phyloP scores from a whole-genome alignment of 805 yeast species.

The Wickerhamiella occidentalis region DNA sequence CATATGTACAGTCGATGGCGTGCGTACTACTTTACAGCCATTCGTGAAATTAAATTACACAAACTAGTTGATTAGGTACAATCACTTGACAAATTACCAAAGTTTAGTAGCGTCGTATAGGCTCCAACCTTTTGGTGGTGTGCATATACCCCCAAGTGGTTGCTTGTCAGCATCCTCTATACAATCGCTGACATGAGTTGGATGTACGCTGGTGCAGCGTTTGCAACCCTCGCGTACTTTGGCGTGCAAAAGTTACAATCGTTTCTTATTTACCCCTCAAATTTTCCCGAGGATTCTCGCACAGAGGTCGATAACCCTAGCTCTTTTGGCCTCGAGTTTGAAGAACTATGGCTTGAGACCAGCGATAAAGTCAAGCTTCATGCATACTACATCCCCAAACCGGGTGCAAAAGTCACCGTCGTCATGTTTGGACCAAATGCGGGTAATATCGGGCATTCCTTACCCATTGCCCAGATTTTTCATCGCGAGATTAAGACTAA shows the following conservation, averaged over 20 bases:
- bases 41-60: too few relatives aligned
- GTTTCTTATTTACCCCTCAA: conserved; percentile 69
- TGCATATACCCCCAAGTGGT: too few relatives aligned
- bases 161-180: too few relatives aligned
- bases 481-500: conserved; percentile 53
- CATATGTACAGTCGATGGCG: too few relatives aligned
- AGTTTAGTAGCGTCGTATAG: too few relatives aligned
- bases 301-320: conserved; percentile 66
- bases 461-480: conserved; percentile 67
- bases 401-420: conserved; percentile 46
- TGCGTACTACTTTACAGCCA: too few relatives aligned
- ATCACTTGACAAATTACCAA: too few relatives aligned
- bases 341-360: conserved; percentile 48
- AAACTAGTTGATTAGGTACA: too few relatives aligned
- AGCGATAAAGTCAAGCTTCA: conserved; percentile 58
- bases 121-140: too few relatives aligned
- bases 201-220: conserved; percentile 9
- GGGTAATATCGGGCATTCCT: conserved; percentile 84
- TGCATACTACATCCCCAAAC: conserved; percentile 39
- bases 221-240: background rate
- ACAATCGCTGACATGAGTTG: conserved; percentile 9
- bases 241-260: conserved; percentile 35
- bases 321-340: conserved; percentile 51
- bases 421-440: conserved; percentile 83
- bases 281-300: conserved; percentile 59